Evolutionary conservation across 352 stramenopile species (phyloP).

Genomic region (Phytophthora macrochlamydospora): DNA sequence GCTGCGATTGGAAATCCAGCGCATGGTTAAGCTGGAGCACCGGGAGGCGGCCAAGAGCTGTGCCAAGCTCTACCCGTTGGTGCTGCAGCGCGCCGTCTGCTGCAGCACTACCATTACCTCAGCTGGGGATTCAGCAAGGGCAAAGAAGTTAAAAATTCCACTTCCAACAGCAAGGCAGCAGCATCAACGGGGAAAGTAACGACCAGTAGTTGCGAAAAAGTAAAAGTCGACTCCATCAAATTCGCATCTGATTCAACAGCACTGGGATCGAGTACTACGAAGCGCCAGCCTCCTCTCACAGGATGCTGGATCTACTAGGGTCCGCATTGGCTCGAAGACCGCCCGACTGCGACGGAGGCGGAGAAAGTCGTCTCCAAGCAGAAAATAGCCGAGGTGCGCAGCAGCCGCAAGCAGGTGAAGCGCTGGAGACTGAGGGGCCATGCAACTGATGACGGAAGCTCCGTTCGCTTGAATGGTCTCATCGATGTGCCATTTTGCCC

Average conservation of each 20-base stretch:
- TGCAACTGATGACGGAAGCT: neutral
- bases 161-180: neutral
- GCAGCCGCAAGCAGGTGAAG: neutral
- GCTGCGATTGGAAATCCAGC: conserved; percentile 16
- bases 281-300: neutral
- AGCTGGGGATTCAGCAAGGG: conserved; percentile 10
- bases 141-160: neutral
- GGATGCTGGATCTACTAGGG: neutral
- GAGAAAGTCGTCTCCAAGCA: neutral
- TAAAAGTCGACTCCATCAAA: neutral
- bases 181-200: neutral
- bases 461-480: neutral
- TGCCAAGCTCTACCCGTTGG: conserved; percentile 14
- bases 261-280: neutral
- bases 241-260: neutral
- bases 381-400: neutral
- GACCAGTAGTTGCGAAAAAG: neutral
- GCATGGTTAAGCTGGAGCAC: conserved; percentile 13
- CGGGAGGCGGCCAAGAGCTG: conserved; percentile 12
- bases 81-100: conserved; percentile 13
- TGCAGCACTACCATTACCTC: conserved; percentile 24
- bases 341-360: neutral
- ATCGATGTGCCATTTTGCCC: neutral
- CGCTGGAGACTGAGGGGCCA: neutral
- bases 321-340: neutral